phyloP scores from a whole-genome alignment of 2,329 filamentous ascomycete species.

The Aspergillus viridinutans region DNA sequence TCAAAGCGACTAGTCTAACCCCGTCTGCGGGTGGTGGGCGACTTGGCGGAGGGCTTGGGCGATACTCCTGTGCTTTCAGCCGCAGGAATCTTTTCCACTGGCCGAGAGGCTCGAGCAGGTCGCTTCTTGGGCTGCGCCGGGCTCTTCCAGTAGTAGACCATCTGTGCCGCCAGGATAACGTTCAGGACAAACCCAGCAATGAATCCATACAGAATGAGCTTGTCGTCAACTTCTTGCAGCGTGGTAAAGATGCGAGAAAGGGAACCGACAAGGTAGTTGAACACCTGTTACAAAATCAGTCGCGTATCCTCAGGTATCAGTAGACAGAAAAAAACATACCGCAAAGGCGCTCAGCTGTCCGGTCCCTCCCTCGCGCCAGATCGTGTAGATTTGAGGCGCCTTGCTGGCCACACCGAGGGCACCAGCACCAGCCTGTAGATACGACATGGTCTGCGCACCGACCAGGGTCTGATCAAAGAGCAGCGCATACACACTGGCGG shows the following conservation, averaged over 20 bases:
- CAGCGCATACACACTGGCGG: slow-evolving; percentile 63
- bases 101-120: slow-evolving; percentile 20
- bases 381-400: slow-evolving; percentile 84
- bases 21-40: slow-evolving; percentile 53
- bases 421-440: slow-evolving; percentile 80
- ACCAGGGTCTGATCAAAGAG: slow-evolving; percentile 62
- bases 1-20: slow-evolving; percentile 37
- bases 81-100: slow-evolving; percentile 25
- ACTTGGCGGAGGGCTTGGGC: slow-evolving; percentile 42
- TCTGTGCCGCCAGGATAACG: slow-evolving; percentile 77
- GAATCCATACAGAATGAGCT: slow-evolving; percentile 92
- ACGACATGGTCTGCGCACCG: slow-evolving; percentile 62
- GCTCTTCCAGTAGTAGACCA: slow-evolving; percentile 94
- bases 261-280: slow-evolving; percentile 94
- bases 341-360: slow-evolving; percentile 96
- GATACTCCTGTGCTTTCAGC: slow-evolving; percentile 40
- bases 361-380: slow-evolving; percentile 80
- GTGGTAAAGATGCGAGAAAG: slow-evolving; percentile 96
- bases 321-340: slow-evolving; percentile 52
- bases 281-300: slow-evolving; percentile 59
- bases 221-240: slow-evolving; percentile 93
- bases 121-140: slow-evolving; percentile 42
- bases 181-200: slow-evolving; percentile 89
- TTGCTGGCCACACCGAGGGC: slow-evolving; percentile 83
- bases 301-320: neutral